phyloP scores from a whole-genome alignment of 1,284 basidiomycete species.

The Papiliotrema terrestris region DNA sequence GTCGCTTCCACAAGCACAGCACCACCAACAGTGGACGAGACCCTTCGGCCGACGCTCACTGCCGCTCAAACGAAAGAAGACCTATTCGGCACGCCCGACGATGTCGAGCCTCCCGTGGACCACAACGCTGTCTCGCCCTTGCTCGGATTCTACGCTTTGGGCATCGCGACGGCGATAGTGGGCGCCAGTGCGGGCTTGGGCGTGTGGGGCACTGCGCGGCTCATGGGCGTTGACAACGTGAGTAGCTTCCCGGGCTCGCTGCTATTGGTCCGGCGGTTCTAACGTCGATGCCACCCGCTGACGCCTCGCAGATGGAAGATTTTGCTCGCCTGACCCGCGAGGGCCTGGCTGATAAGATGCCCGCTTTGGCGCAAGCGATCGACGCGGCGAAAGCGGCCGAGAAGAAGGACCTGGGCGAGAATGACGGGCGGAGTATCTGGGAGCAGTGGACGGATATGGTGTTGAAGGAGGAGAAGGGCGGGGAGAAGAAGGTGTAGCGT shows the following conservation, averaged over 20 bases:
- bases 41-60: too few species aligned
- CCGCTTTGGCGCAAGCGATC: constrained; percentile 8
- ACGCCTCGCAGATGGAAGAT: constrained; percentile 27
- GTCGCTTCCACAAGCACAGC: too few species aligned
- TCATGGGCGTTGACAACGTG: constrained; percentile 38
- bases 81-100: background rate
- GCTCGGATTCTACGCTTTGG: constrained; percentile 37
- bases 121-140: constrained; percentile 8
- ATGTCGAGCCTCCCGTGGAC: constrained; percentile 1
- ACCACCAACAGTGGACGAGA: too few species aligned
- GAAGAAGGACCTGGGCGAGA: background rate
- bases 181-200: constrained; percentile 34
- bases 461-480: background rate
- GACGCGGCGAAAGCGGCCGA: background rate
- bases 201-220: constrained; percentile 27
- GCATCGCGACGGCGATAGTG: constrained; percentile 39
- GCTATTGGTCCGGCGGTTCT: background rate
- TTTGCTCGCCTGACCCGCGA: constrained; percentile 32
- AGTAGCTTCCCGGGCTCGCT: constrained; percentile 9
- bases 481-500: background rate
- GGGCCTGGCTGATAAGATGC: constrained; percentile 24
- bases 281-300: background rate
- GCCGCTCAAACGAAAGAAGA: too few species aligned
- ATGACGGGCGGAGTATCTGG: background rate
- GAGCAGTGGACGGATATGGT: constrained; percentile 1